Conservation (phyloP, 1,139 yeast species). For the Pichia norvegensis region DNA sequence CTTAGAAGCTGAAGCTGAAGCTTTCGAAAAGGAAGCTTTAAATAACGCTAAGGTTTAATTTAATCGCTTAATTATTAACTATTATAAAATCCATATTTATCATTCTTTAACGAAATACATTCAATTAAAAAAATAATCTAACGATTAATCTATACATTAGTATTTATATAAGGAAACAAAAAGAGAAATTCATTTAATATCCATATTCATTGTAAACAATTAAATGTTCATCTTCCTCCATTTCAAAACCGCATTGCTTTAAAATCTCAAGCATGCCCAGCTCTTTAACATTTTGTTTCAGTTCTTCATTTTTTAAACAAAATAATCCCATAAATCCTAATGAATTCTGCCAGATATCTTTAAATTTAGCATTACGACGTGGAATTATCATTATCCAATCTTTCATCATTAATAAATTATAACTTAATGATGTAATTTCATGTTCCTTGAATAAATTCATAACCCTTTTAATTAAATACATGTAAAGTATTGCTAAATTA, state of each 20-base stretch:
- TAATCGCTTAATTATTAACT: too few relatives aligned
- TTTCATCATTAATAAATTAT: conserved; percentile 74
- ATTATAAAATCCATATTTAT: neutral
- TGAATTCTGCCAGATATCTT: conserved; percentile 57
- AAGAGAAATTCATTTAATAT: too few relatives aligned
- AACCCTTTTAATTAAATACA: conserved; percentile 62
- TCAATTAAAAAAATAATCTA: too few relatives aligned
- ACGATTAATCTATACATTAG: too few relatives aligned
- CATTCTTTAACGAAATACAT: neutral
- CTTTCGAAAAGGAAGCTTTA: conserved; percentile 76
- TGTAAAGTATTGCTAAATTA: conserved; percentile 53
- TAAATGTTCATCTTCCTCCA: conserved; percentile 35
- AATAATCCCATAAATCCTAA: conserved; percentile 75
- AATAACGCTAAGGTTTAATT: conserved; percentile 53
- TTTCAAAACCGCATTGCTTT: conserved; percentile 57
- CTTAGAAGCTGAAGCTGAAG: conserved; percentile 91
- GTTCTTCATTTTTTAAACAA: conserved; percentile 62
- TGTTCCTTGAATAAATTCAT: conserved; percentile 56
- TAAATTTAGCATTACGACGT: conserved; percentile 40
- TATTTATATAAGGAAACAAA: too few relatives aligned
- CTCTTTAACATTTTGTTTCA: conserved; percentile 33
- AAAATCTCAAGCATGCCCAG: conserved; percentile 44
- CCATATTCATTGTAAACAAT: conserved; percentile 38
- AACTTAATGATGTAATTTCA: conserved; percentile 41
- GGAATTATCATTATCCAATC: conserved; percentile 86